Percentiles rank a stretch among this genome's conserved stretches.
These are phyloP conservation scores for Vairimorpha apis DNA, from an alignment of 371 early-diverging fungal species.

Conservation along the genomic window DNA sequence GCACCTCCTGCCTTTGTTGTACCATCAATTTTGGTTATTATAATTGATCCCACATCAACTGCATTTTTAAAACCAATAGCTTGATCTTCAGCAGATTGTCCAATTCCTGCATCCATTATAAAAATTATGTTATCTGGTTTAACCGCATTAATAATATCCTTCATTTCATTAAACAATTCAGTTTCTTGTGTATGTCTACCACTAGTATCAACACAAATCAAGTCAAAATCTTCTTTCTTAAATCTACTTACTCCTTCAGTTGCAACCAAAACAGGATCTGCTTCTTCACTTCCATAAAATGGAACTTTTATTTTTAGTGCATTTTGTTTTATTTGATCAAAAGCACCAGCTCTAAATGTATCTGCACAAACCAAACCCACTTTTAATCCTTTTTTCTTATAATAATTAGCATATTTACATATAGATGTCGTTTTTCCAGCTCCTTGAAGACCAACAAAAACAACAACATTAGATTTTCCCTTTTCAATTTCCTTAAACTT, in stretches of 20 bases:
- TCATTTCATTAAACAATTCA: conserved; percentile 95
- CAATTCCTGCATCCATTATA: conserved; percentile 98
- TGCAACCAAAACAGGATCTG: conserved; percentile 88
- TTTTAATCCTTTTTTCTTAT: conserved; percentile 92
- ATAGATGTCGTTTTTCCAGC: conserved; percentile 96
- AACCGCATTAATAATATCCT: conserved; percentile 77
- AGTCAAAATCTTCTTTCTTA: conserved; percentile 84
- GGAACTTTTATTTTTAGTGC: conserved; percentile 93
- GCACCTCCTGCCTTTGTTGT: conserved; percentile 98
- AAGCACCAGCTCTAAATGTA: conserved; percentile 99
- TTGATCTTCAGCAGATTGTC: conserved; percentile 93
- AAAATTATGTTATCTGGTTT: conserved; percentile 85
- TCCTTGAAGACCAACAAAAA: conserved; percentile 99
- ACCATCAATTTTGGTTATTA: conserved; percentile 98
- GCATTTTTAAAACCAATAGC: conserved; percentile 87
- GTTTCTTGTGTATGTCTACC: conserved; percentile 95
- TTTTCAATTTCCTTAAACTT: conserved; percentile 78
- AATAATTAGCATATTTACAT: conserved; percentile 90
- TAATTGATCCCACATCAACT: conserved; percentile 89
- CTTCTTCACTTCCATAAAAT: conserved; percentile 83
- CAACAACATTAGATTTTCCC: conserved; percentile 75
- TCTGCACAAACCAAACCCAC: conserved; percentile 93
- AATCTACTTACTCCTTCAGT: conserved; percentile 87
- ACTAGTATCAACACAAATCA: conserved; percentile 96
- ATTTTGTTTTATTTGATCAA: conserved; percentile 97